Evolutionary conservation across 2,329 filamentous ascomycete species (phyloP).

Genomic region (Diplodia mutila): DNA sequence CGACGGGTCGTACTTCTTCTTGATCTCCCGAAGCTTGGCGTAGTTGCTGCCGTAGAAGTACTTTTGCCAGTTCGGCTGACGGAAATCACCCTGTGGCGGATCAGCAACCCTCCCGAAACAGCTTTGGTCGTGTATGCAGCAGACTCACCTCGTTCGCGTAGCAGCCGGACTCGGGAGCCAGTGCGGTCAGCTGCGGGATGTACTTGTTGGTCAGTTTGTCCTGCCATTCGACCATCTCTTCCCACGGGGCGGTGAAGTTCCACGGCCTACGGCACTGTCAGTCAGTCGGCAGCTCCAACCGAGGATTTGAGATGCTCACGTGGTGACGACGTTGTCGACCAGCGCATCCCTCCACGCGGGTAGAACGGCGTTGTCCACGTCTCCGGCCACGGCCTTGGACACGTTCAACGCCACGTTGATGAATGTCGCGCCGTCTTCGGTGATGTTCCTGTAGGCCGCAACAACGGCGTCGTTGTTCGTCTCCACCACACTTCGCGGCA

Average conservation of each 20-base stretch:
- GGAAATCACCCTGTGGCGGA: slow-evolving; percentile 31
- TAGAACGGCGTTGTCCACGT: slow-evolving; percentile 18
- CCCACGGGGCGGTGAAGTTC: slow-evolving; percentile 23
- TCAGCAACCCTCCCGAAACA: neutral
- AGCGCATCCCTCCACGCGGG: slow-evolving; percentile 6
- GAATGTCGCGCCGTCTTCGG: slow-evolving; percentile 25
- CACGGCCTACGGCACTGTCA: neutral
- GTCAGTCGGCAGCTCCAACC: too few species aligned
- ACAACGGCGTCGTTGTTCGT: slow-evolving; percentile 31
- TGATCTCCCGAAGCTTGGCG: slow-evolving; percentile 29
- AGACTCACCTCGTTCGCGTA: slow-evolving; percentile 31
- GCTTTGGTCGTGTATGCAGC: neutral
- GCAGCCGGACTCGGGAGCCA: slow-evolving; percentile 28
- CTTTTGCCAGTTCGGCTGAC: slow-evolving; percentile 34
- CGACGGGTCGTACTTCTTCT: slow-evolving; percentile 33
- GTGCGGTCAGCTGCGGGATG: slow-evolving; percentile 28
- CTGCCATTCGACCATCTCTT: slow-evolving; percentile 29
- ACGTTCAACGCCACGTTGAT: slow-evolving; percentile 29
- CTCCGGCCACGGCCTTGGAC: slow-evolving; percentile 24
- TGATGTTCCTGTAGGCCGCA: slow-evolving; percentile 11
- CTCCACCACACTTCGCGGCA: slow-evolving; percentile 20
- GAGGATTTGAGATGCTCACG: neutral
- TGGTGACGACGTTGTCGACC: neutral
- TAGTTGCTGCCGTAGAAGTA: slow-evolving; percentile 37
- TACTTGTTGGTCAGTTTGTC: slow-evolving; percentile 11